These are phyloP conservation scores for Seminavis robusta DNA, from an alignment of 108 stramenopile species.

Conservation along the genomic window DNA sequence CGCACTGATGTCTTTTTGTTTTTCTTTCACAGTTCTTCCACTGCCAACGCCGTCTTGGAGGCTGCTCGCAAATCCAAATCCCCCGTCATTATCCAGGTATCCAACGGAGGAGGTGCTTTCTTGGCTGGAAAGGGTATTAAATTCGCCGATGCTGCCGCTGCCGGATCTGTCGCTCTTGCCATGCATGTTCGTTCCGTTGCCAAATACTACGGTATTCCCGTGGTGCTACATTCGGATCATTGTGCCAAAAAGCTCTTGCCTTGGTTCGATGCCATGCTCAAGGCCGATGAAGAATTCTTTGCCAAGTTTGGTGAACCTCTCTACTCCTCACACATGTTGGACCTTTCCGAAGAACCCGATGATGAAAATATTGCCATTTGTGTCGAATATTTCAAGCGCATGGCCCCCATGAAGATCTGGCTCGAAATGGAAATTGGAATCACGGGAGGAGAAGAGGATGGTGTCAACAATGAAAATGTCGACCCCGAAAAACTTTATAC, in stretches of 20 bases:
- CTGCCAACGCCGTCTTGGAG: constrained; percentile 88
- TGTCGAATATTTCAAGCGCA: constrained; percentile 90
- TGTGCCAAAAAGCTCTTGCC: constrained; percentile 90
- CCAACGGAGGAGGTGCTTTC: constrained; percentile 89
- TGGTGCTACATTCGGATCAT: constrained; percentile 96
- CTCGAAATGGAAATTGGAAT: constrained; percentile 99
- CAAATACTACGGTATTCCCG: constrained; percentile 95
- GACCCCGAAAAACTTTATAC: constrained; percentile 97
- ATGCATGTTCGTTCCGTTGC: constrained; percentile 94
- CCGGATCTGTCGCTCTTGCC: constrained; percentile 91
- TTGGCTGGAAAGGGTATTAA: constrained; percentile 89
- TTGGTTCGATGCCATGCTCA: constrained; percentile 95
- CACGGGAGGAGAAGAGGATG: constrained; percentile 98
- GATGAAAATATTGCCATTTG: constrained; percentile 93
- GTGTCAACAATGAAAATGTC: constrained; percentile 94
- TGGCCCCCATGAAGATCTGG: constrained; percentile 94
- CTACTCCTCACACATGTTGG: constrained; percentile 92
- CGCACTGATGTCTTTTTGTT: not conserved
- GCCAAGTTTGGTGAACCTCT: constrained; percentile 88
- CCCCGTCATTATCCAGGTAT: constrained; percentile 92
- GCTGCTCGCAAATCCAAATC: constrained; percentile 84
- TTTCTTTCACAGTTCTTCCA: constrained; percentile 72
- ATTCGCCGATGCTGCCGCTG: constrained; percentile 74
- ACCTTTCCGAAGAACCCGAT: constrained; percentile 90
- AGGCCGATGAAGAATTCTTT: constrained; percentile 91